phyloP scores from a whole-genome alignment of 768 basidiomycete species.

The Lactarius vividus region DNA sequence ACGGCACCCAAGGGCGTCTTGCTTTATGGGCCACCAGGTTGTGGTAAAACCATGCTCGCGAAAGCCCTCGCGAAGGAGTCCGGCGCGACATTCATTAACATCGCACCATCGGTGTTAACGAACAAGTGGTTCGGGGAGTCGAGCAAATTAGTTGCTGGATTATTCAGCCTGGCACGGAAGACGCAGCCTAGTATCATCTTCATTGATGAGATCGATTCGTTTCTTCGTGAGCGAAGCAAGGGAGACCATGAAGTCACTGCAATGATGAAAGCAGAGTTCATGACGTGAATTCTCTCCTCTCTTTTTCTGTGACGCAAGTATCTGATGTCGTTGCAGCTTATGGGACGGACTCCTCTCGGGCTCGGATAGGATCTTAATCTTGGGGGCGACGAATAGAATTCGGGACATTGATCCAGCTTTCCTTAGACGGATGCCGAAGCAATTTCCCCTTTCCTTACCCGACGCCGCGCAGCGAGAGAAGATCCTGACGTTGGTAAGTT shows the following conservation, averaged over 20 bases:
- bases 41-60: slow-evolving; percentile 99
- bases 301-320: not conserved
- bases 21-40: slow-evolving; percentile 94
- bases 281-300: slow-evolving; percentile 65
- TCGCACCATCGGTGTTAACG: slow-evolving; percentile 69
- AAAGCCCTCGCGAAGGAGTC: slow-evolving; percentile 97
- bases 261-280: slow-evolving; percentile 97
- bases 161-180: slow-evolving; percentile 93
- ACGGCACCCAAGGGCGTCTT: slow-evolving; percentile 94
- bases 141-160: slow-evolving; percentile 92
- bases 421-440: slow-evolving; percentile 96
- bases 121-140: slow-evolving; percentile 87
- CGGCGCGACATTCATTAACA: slow-evolving; percentile 94
- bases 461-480: slow-evolving; percentile 73
- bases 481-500: slow-evolving; percentile 72
- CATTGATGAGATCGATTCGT: slow-evolving; percentile 98
- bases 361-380: slow-evolving; percentile 78
- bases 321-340: slow-evolving; percentile 45
- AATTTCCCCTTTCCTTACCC: slow-evolving; percentile 84
- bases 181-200: slow-evolving; percentile 96
- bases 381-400: slow-evolving; percentile 95
- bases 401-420: slow-evolving; percentile 88
- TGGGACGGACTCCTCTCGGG: slow-evolving; percentile 94
- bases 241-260: slow-evolving; percentile 97
- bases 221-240: slow-evolving; percentile 81